phyloP scores from a whole-genome alignment of 768 basidiomycete genomes.

The Coprinopsis cinerea region DNA sequence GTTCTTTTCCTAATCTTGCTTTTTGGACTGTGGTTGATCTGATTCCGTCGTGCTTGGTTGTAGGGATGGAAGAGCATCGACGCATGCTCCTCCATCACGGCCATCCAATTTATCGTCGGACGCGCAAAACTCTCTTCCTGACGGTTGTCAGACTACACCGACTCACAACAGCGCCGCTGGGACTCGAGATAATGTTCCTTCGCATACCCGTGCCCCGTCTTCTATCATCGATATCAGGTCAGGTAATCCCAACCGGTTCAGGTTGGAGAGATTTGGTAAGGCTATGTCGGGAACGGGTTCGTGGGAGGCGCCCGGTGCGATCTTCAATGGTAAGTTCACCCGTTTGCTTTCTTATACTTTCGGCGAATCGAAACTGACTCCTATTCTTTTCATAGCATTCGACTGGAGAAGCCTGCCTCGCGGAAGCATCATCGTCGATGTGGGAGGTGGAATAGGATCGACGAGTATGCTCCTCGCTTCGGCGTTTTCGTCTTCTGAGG shows the following conservation, averaged over 20 bases:
- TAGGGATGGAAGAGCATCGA: too few relatives aligned
- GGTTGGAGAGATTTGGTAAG: conserved; percentile 65
- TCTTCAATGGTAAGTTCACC: conserved; percentile 41
- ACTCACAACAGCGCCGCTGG: not conserved
- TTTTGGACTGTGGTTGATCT: too few relatives aligned
- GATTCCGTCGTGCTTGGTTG: too few relatives aligned
- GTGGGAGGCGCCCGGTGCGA: conserved; percentile 63
- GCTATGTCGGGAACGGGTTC: conserved; percentile 70
- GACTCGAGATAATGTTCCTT: not conserved
- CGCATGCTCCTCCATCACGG: too few relatives aligned
- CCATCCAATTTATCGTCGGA: too few relatives aligned
- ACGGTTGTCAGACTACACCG: too few relatives aligned
- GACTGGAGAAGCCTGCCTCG: conserved; percentile 47
- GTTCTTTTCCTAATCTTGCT: too few relatives aligned
- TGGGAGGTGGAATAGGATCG: conserved; percentile 64
- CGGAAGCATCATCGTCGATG: conserved; percentile 55
- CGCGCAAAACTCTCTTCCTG: too few relatives aligned
- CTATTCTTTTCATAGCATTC: conserved; percentile 36
- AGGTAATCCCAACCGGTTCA: conserved; percentile 38
- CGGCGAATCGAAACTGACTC: not conserved
- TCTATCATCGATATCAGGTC: not conserved
- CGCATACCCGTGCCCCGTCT: not conserved
- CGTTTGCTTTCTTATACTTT: not conserved
- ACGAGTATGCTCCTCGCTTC: conserved; percentile 28
- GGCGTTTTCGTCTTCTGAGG: conserved; percentile 23